Evolutionary conservation across 2,329 filamentous ascomycete species (phyloP), one percentile per base, ranked within the genome.

Genomic region (Talaromyces sp.): DNA sequence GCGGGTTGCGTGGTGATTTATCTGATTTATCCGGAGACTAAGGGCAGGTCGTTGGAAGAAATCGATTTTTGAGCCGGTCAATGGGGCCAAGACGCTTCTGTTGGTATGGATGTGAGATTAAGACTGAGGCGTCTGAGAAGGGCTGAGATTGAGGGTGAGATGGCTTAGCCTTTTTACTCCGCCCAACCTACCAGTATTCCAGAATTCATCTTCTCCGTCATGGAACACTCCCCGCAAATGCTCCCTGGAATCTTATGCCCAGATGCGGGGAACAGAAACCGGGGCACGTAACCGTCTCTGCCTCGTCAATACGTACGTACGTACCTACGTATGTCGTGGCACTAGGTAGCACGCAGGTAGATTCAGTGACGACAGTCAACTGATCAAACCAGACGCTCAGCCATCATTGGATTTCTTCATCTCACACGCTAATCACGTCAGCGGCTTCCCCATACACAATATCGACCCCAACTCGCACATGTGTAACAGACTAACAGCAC

Each of bases 1-100:
- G 73, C 72, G 5, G 81, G 74, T 13, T 78, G 79, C 0, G 67
- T 78, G 4, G 79, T 82, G 51, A 78, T 80, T 65, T 83, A 71
- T 69, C 74, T 83, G 65, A 77, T 77, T 2, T 74, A 71, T 27
- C 72, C 72, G 4, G 72, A 74, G 45, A 72, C 70, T 3, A 70
- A 69, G 25, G 70, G 69, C 38, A 71, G 72, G 51, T 68, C 69
- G 10, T 64, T 74, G 22, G 72, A 74, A 63, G 72, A 74, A 51
- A 72, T 73, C 58, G 72, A 19, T 19, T 45, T 45, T 10, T 7
- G 43, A 22, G 43, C 43, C 3, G 8, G 43, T 13, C 43, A 15
- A 25, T 19, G 22, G 6, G 10, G 22, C 19, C 19, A 49, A 49
- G 22, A 49, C 43, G 19, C n/a, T 47, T 13, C 8, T 47, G 43